Conservation (phyloP, 495 filamentous ascomycete species). For the Saxophila tyrrhenica region DNA sequence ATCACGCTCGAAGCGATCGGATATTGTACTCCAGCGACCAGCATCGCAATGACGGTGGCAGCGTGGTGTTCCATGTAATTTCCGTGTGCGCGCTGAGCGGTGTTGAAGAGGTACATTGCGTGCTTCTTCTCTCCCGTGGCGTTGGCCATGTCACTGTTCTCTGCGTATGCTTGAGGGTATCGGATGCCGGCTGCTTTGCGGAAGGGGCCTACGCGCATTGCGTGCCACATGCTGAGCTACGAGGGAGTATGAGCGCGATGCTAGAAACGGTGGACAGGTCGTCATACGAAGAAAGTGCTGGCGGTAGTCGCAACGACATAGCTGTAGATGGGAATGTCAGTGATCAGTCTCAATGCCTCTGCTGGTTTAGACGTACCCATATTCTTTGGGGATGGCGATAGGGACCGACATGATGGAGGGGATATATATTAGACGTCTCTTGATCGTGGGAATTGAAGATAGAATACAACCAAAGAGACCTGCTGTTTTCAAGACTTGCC, state of each 20-base stretch:
- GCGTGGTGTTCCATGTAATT: slow-evolving; percentile 34
- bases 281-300: background rate
- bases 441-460: no score
- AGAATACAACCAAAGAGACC: no score
- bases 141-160: slow-evolving; percentile 24
- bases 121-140: slow-evolving; percentile 20
- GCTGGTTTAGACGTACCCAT: background rate
- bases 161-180: slow-evolving; percentile 27
- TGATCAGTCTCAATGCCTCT: background rate
- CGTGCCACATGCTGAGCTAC: slow-evolving; percentile 27
- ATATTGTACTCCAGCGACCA: slow-evolving; percentile 30
- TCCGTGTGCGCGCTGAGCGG: slow-evolving; percentile 27
- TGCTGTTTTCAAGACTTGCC: no score
- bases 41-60: slow-evolving; percentile 18
- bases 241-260: background rate
- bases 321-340: background rate
- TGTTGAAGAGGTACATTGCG: slow-evolving; percentile 33
- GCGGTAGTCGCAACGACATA: background rate
- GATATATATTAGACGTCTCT: no score
- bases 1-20: slow-evolving; percentile 21
- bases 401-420: background rate
- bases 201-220: slow-evolving; percentile 23
- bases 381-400: background rate
- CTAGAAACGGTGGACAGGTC: background rate
- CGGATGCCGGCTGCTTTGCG: slow-evolving; percentile 30